Evolutionary conservation across 768 basidiomycete genomes (phyloP), one percentile per base, ranked within the genome.

Genomic region (Sistotremastrum niveocremeum): DNA sequence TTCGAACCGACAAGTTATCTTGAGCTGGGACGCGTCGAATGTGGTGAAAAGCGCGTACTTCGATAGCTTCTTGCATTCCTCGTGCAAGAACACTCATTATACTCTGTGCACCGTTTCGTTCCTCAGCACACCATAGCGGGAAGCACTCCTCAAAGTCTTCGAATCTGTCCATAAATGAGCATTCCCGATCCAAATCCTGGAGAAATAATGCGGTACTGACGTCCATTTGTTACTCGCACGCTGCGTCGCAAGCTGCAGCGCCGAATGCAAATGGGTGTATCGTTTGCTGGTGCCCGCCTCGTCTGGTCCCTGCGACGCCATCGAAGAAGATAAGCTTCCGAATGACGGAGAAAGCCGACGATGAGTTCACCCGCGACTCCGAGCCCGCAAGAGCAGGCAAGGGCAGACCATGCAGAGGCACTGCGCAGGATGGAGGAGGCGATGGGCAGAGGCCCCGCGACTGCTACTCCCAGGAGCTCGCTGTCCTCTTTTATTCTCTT

Each of bases 401-500:
- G 40, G 10, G 29, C 38, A 41, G 10, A 34, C 32, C 5, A 38
- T 30, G 28, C n/a, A 35, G n/a, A 53, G 6, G 57, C 51, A 6
- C 70, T 20, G 20, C 20, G 20, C 20, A 20, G 20, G 20, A 20
- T 20, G 20, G 20, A 20, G 20, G 20, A 20, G 20, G 20, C 20
- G 20, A 20, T 20, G 20, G 20, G 20, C 2, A 20, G 20, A 20
- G 20, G 20, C 20, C 20, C 20, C 20, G 20, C 20, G 20, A 20
- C 20, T 20, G 20, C 20, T 20, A 20, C 66, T 20, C 70, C 61
- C 45, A 72, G 81, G 30, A 74, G 73, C 59, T 79, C 82, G 2
- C 63, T 87, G 37, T 74, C 84, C 1, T 78, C 81, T 5, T 75
- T 89, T 52, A 67, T 88, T 34, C 77, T 89, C 65, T 67, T 87